These are phyloP conservation scores for Byssothecium circinans DNA, from an alignment of 2,329 filamentous ascomycete genomes.

Conservation along the genomic window DNA sequence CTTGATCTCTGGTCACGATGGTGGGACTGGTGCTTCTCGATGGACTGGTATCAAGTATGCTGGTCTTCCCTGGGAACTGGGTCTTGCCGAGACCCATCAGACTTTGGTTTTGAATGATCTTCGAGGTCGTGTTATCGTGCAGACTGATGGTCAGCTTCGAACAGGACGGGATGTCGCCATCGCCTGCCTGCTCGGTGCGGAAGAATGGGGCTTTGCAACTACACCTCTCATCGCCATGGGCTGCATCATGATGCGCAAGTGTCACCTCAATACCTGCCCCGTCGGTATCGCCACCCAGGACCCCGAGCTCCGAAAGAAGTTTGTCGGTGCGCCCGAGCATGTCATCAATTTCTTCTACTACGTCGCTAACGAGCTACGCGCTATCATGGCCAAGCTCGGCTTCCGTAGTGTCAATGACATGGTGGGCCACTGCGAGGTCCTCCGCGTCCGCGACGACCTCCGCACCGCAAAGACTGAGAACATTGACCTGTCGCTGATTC, in stretches of 20 bases:
- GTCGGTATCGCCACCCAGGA: slow-evolving; percentile 96
- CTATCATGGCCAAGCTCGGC: slow-evolving; percentile 94
- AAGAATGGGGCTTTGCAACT: slow-evolving; percentile 96
- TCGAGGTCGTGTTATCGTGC: slow-evolving; percentile 90
- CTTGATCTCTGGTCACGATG: slow-evolving; percentile 93
- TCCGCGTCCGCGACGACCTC: slow-evolving; percentile 86
- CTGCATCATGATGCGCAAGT: slow-evolving; percentile 89
- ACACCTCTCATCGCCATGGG: slow-evolving; percentile 95
- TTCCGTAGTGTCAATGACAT: slow-evolving; percentile 97
- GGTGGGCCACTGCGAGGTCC: slow-evolving; percentile 86
- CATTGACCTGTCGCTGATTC: slow-evolving; percentile 87
- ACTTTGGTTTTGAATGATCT: slow-evolving; percentile 94
- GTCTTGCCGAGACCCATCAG: slow-evolving; percentile 95
- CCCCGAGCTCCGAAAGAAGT: slow-evolving; percentile 91
- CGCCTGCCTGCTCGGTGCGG: slow-evolving; percentile 91
- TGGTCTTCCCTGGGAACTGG: slow-evolving; percentile 93
- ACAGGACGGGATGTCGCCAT: slow-evolving; percentile 94
- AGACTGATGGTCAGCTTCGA: slow-evolving; percentile 92
- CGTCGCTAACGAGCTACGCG: slow-evolving; percentile 89
- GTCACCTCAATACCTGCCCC: slow-evolving; percentile 69
- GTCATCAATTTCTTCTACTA: slow-evolving; percentile 99
- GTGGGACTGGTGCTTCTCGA: slow-evolving; percentile 91
- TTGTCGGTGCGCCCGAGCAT: slow-evolving; percentile 88
- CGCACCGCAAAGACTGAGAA: slow-evolving; percentile 87
- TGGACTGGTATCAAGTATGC: slow-evolving; percentile 99